Conservation (phyloP, 805 yeast genomes). For the Yamadazyma olivae region DNA sequence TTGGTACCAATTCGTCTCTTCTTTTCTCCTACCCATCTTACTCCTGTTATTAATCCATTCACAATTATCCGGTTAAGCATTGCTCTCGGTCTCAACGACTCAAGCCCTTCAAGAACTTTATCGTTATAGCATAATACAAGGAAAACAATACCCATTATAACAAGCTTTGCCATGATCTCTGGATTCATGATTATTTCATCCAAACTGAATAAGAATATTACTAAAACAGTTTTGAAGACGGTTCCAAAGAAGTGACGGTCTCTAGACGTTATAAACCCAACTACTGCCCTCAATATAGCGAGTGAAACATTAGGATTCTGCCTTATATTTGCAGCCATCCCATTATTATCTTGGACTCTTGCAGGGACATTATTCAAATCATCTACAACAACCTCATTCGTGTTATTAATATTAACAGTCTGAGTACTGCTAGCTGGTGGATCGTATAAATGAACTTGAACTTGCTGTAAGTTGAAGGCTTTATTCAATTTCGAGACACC, state of each 20-base stretch:
- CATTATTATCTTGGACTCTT: not conserved
- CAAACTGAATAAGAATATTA: not conserved
- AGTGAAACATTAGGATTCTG: not conserved
- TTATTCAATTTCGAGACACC: conserved; percentile 28
- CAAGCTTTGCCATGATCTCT: not conserved
- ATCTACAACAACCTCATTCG: not conserved
- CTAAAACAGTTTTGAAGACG: not conserved
- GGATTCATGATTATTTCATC: not conserved
- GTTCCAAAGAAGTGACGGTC: not conserved
- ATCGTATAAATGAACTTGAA: conserved; percentile 15
- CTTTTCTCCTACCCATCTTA: not conserved
- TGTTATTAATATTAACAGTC: not conserved
- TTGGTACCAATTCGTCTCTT: not conserved
- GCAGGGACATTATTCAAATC: too few relatives aligned
- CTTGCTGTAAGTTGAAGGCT: conserved; percentile 22
- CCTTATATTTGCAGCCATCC: too few relatives aligned
- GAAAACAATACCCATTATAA: not conserved
- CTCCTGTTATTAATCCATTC: not conserved
- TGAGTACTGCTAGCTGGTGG: not conserved
- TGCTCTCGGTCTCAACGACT: not conserved
- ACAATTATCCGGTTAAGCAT: not conserved
- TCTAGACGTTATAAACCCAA: not conserved
- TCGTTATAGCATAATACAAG: not conserved
- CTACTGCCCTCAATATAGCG: too few relatives aligned
- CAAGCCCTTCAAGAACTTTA: not conserved